phyloP scores from a whole-genome alignment of 805 yeast genomes.

The Myxozyma melibiosi region DNA sequence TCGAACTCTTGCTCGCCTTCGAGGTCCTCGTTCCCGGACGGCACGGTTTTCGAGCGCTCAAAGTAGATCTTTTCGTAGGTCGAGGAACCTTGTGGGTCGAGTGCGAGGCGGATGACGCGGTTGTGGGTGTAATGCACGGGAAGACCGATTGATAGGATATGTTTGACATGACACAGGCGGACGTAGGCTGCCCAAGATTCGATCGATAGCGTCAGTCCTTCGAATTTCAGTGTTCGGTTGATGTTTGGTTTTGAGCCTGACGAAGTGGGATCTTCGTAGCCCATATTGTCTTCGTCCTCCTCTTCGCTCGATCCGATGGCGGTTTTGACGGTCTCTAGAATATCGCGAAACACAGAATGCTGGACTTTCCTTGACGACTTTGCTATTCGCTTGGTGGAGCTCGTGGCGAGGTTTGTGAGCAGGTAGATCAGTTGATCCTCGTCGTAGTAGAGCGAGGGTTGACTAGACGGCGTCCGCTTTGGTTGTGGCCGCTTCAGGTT shows the following conservation, averaged over 20 bases:
- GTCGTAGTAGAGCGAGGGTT: constrained; percentile 28
- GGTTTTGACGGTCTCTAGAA: constrained; percentile 32
- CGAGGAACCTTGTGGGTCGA: constrained; percentile 23
- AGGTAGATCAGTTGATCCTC: constrained; percentile 22
- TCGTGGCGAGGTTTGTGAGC: constrained; percentile 33
- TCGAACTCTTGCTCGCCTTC: constrained; percentile 15
- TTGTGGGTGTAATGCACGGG: constrained; percentile 35
- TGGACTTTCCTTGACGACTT: constrained; percentile 33
- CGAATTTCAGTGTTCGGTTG: constrained; percentile 32
- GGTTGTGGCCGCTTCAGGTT: constrained; percentile 12
- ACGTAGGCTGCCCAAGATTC: constrained; percentile 34
- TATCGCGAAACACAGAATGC: constrained; percentile 35
- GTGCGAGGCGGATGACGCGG: constrained; percentile 22
- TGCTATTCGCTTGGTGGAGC: constrained; percentile 33
- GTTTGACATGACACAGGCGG: constrained; percentile 30
- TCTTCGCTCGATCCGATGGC: constrained; percentile 11
- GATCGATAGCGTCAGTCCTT: constrained; percentile 18
- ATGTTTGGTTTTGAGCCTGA: constrained; percentile 19
- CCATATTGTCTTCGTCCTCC: constrained; percentile 12
- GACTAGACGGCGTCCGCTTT: constrained; percentile 9
- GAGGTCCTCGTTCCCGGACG: constrained; percentile 5
- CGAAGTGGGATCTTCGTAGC: constrained; percentile 12
- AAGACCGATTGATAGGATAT: constrained; percentile 33
- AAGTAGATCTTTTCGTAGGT: constrained; percentile 16
- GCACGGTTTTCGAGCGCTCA: constrained; percentile 3